These are phyloP conservation scores for Sporothrix humicola DNA, from an alignment of 2,329 filamentous ascomycete species.

Conservation along the genomic window DNA sequence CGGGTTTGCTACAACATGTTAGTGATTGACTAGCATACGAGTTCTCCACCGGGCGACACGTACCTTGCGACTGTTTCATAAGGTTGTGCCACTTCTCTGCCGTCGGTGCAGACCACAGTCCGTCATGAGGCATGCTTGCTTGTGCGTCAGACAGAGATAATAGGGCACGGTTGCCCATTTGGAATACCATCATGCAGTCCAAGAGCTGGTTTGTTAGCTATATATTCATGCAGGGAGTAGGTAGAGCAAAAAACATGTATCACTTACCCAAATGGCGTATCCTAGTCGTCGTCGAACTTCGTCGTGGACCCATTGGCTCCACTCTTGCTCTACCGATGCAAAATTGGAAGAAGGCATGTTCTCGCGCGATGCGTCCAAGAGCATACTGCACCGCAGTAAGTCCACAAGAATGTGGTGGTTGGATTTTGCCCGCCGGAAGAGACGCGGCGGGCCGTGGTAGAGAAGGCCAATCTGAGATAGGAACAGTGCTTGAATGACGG, in stretches of 20 bases:
- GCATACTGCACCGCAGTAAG: neutral
- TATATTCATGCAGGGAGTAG: neutral
- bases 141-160: conserved; percentile 10
- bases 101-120: conserved; percentile 5
- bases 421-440: neutral
- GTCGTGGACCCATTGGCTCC: conserved; percentile 13
- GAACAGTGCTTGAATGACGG: neutral
- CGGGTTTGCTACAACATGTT: neutral
- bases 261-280: conserved; percentile 12
- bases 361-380: neutral
- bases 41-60: neutral
- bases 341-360: neutral
- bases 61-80: neutral
- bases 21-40: neutral
- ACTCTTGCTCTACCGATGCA: neutral
- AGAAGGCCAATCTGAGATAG: conserved; percentile 5
- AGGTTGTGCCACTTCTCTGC: neutral
- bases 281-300: neutral
- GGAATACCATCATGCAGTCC: conserved; percentile 23
- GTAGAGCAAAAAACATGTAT: neutral
- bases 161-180: neutral
- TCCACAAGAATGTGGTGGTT: conserved; percentile 15
- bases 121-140: neutral
- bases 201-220: neutral
- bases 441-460: neutral